A percentile compares a stretch with the other conserved stretches of the same genome.
phyloP scores from a whole-genome alignment of 495 filamentous ascomycete genomes.

The Penicillium diatomitis region DNA sequence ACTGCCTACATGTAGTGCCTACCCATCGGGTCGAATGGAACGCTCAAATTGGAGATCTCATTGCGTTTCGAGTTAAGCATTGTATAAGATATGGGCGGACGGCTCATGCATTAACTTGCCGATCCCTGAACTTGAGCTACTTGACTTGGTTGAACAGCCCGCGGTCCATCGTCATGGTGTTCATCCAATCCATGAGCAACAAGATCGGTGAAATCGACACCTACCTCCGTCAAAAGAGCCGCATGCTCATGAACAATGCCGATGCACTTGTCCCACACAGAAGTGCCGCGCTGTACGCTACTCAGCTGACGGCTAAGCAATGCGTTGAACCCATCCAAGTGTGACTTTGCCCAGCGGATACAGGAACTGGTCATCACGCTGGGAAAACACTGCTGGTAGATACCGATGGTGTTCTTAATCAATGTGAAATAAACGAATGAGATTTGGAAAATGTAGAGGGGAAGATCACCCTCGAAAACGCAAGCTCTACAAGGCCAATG shows the following conservation, averaged over 20 bases:
- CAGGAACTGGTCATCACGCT: slow-evolving; percentile 78
- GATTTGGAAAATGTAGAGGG: slow-evolving; percentile 89
- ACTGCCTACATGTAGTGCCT: too few relatives aligned
- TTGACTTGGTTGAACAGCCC: slow-evolving; percentile 18
- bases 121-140: slow-evolving; percentile 5
- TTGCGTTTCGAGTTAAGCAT: too few relatives aligned
- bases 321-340: slow-evolving; percentile 81
- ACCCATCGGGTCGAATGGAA: too few relatives aligned
- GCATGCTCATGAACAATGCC: slow-evolving; percentile 74
- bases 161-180: slow-evolving; percentile 13
- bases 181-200: slow-evolving; percentile 37
- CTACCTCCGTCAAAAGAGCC: slow-evolving; percentile 69
- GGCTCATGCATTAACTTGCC: neutral
- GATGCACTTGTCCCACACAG: slow-evolving; percentile 75
- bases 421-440: slow-evolving; percentile 93
- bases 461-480: slow-evolving; percentile 86
- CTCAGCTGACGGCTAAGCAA: slow-evolving; percentile 76
- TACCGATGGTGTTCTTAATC: slow-evolving; percentile 80
- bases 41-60: too few relatives aligned
- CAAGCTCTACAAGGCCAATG: slow-evolving; percentile 54
- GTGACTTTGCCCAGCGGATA: slow-evolving; percentile 92
- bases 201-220: slow-evolving; percentile 79
- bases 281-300: slow-evolving; percentile 57
- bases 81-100: too few relatives aligned
- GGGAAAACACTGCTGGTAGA: slow-evolving; percentile 85